phyloP scores from a whole-genome alignment of 441 rosid species.

The Corymbia citriodora region DNA sequence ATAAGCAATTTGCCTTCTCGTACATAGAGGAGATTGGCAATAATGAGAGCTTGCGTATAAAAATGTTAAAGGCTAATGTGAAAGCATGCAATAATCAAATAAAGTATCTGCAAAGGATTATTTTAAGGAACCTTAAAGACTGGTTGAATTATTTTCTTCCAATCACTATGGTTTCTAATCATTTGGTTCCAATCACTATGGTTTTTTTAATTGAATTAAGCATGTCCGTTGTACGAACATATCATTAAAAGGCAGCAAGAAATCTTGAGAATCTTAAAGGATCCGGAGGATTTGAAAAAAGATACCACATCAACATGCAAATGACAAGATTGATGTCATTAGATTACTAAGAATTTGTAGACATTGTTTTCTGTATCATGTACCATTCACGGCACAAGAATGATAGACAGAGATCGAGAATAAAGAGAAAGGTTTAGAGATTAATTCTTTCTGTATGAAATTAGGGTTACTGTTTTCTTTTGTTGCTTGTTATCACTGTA shows the following conservation, averaged over 20 bases:
- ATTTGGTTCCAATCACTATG: conserved; percentile 15
- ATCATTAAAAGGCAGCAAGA: conserved; percentile 33
- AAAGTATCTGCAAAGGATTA: background rate
- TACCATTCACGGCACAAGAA: background rate
- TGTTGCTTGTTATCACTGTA: background rate
- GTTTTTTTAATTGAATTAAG: conserved; percentile 4
- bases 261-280: conserved; percentile 49
- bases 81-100: background rate
- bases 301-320: conserved; percentile 11
- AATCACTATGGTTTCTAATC: conserved; percentile 12
- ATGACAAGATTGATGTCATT: conserved; percentile 19
- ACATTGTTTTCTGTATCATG: background rate
- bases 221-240: conserved; percentile 11
- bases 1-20: background rate
- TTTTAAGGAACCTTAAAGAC: background rate
- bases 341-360: conserved; percentile 5
- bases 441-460: background rate
- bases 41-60: background rate
- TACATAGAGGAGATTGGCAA: background rate
- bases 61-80: background rate
- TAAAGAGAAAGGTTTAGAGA: background rate
- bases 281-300: conserved; percentile 10
- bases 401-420: background rate
- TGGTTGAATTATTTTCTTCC: conserved; percentile 3
- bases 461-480: background rate